Base-by-base conservation (phyloP, 164 flowering plant species). In the Tetrastigma voinierianum region DNA sequence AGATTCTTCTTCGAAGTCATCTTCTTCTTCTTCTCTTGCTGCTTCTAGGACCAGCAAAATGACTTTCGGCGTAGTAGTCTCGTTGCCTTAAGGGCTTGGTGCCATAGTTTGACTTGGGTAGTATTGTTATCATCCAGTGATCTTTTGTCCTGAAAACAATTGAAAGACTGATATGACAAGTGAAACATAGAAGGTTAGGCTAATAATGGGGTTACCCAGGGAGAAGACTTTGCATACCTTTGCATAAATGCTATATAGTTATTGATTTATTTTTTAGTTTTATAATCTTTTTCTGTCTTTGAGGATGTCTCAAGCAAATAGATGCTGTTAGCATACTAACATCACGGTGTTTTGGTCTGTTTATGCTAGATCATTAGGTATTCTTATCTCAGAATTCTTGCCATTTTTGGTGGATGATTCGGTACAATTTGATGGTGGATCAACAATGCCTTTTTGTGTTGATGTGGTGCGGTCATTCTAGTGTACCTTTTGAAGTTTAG, bases 41-140 rank as follows among this genome's bases (percentile, higher is more conserved):
- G 88, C 67, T 18, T 84, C 95, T n/a, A 83, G 57, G 57, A 32
- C 91, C 82, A 59, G 86, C 76, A 67, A 88, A 88, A 87, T 40
- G 98, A 90, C 16, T 78, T 84, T 44, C 87, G 78, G 45, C 72
- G 59, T 73, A 46, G 61, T 71, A 62, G 18, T 81, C 86, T 65
- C 68, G 78, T 57, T 75, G 81, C 68, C 70, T 80, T 45, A 76
- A 60, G 23, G 72, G 72, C 58, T 74, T 83, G 21, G 67, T 64
- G 51, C 80, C 77, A 74, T 73, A 75, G 76, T 59, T 70, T 64
- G 76, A 74, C 68, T 80, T 25, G 71, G 70, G 74, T 71, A 69
- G 78, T 68, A 69, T 21, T 79, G 77, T 57, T 82, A 18, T 89
- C 90, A 59, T 87, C 90, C 18, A 84, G 70, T 16, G 85, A 75